Conservation (phyloP, 2,329 filamentous ascomycete species). For the Aspergillus pseudotamarii region DNA sequence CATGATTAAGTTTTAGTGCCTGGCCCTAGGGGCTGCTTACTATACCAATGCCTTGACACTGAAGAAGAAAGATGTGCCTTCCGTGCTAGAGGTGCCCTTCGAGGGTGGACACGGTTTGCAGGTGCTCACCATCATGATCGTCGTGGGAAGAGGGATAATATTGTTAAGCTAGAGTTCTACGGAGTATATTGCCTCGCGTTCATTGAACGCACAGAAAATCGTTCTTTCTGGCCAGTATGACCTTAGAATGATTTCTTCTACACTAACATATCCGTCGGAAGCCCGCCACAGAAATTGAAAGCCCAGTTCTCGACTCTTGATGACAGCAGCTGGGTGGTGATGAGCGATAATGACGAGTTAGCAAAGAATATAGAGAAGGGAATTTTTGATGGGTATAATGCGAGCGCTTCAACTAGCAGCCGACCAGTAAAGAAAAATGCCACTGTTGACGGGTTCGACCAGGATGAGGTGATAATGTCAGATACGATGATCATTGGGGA, state of each 20-base stretch:
- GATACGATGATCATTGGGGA: neutral
- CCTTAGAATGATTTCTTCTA: neutral
- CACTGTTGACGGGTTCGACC: neutral
- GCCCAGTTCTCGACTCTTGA: neutral
- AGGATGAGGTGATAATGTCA: neutral
- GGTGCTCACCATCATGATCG: neutral
- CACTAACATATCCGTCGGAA: neutral
- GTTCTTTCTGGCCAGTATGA: neutral
- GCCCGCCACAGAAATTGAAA: neutral
- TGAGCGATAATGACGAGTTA: neutral
- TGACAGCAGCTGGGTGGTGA: neutral
- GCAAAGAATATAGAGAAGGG: neutral
- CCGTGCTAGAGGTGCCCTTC: neutral
- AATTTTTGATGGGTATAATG: neutral
- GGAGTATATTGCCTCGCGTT: neutral
- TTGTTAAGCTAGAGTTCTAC: neutral
- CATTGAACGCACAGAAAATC: neutral
- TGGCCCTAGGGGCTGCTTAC: neutral
- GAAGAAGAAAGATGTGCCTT: neutral
- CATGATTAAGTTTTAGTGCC: neutral
- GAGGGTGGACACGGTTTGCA: neutral
- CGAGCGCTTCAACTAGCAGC: neutral
- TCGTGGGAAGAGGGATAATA: neutral
- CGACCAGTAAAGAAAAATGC: neutral
- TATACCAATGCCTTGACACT: neutral